Percentiles rank a stretch among this genome's conserved stretches.
Evolutionary conservation across 1,139 yeast genomes (phyloP).

Genomic region (Debaryomycetaceae sp.): DNA sequence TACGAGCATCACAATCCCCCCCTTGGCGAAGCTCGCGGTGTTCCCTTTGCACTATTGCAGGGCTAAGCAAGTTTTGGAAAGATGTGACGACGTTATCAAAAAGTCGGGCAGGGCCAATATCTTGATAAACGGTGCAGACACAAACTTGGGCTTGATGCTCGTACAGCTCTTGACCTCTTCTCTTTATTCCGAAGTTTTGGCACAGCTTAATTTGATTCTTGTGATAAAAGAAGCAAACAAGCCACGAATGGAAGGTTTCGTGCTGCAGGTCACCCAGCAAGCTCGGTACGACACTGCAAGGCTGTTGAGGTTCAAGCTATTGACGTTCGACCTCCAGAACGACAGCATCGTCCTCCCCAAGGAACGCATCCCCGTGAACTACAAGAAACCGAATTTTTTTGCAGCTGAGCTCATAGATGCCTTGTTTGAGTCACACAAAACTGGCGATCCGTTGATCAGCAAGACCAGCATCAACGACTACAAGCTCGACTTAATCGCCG

Average conservation of each 20-base stretch:
- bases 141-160: conserved; percentile 35
- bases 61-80: conserved; percentile 35
- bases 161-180: conserved; percentile 30
- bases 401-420: conserved; percentile 39
- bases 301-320: conserved; percentile 19
- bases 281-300: conserved; percentile 19
- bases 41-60: conserved; percentile 39
- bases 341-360: conserved; percentile 38
- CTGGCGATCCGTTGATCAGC: conserved; percentile 18
- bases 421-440: conserved; percentile 20
- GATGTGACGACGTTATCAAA: conserved; percentile 15
- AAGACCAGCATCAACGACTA: conserved; percentile 20
- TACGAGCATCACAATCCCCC: conserved; percentile 17
- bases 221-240: conserved; percentile 27
- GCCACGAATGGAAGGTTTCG: conserved; percentile 20
- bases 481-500: conserved; percentile 38
- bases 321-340: conserved; percentile 34
- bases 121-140: conserved; percentile 45
- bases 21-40: conserved; percentile 32
- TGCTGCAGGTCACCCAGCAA: conserved; percentile 18
- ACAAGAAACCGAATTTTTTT: conserved; percentile 39
- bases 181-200: conserved; percentile 18
- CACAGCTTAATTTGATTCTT: conserved; percentile 27
- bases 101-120: conserved; percentile 20
- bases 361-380: conserved; percentile 31